These are phyloP conservation scores for Solanum tarapatanum DNA, from an alignment of 257 asterid genomes.

Conservation along the genomic window DNA sequence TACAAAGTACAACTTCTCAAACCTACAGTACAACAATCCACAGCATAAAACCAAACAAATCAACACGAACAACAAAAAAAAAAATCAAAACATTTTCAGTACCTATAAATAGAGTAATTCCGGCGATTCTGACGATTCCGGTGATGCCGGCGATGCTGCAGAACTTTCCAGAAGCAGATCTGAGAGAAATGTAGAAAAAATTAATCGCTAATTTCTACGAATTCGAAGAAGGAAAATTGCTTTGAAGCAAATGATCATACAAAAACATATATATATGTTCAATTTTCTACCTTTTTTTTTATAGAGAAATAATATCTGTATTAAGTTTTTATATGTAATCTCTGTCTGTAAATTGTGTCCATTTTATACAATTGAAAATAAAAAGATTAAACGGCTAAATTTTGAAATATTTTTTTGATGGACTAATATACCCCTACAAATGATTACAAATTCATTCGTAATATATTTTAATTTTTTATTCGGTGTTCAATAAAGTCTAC, in stretches of 20 bases:
- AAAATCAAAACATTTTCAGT: not conserved
- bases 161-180: slow-evolving; percentile 8
- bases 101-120: not conserved
- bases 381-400: slow-evolving; percentile 1
- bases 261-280: not conserved
- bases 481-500: not conserved
- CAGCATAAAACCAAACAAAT: not conserved
- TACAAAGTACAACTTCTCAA: not conserved
- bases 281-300: slow-evolving; percentile 17
- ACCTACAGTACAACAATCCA: not conserved
- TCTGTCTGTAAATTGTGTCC: not conserved
- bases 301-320: slow-evolving; percentile 7
- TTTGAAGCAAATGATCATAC: slow-evolving; percentile 5
- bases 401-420: not conserved
- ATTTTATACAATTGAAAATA: not conserved
- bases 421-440: not conserved
- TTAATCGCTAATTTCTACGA: not conserved
- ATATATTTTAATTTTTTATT: not conserved
- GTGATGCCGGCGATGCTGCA: not conserved
- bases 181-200: slow-evolving; percentile 1
- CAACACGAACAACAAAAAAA: not conserved
- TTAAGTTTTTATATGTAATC: not conserved
- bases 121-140: not conserved
- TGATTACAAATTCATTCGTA: not conserved
- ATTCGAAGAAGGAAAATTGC: not conserved